These are phyloP conservation scores for Erysimum pusillum DNA, from an alignment of 441 rosid genomes.

Conservation along the genomic window DNA sequence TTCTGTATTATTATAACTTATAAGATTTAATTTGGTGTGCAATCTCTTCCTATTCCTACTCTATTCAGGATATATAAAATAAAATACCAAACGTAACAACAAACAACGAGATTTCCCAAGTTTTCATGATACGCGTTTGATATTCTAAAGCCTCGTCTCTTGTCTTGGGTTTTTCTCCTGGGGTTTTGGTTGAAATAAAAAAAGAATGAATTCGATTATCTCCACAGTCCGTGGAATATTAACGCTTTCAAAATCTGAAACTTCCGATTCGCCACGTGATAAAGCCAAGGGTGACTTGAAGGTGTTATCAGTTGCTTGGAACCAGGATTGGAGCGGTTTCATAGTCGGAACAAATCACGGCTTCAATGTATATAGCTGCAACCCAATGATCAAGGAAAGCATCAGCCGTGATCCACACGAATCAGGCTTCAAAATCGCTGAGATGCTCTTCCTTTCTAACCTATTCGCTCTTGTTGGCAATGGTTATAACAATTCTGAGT, in stretches of 20 bases:
- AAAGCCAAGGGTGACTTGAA: constrained; percentile 46
- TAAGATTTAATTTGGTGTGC: too few relatives aligned
- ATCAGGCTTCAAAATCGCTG: constrained; percentile 78
- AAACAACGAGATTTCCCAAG: background rate
- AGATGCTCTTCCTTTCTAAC: constrained; percentile 89
- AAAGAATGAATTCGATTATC: constrained; percentile 60
- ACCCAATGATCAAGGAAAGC: constrained; percentile 70
- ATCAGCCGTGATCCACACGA: constrained; percentile 58
- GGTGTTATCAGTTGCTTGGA: constrained; percentile 75
- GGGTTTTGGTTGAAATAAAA: background rate
- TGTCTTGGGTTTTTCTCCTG: background rate
- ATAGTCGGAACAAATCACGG: constrained; percentile 74
- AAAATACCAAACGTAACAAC: too few relatives aligned
- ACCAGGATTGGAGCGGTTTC: constrained; percentile 84
- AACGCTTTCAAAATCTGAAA: constrained; percentile 42
- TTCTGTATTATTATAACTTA: too few relatives aligned
- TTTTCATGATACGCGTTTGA: background rate
- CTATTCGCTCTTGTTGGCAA: constrained; percentile 82
- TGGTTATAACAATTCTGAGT: constrained; percentile 58
- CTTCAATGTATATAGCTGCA: constrained; percentile 72
- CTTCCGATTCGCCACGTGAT: constrained; percentile 43
- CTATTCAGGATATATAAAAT: background rate
- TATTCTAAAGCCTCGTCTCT: constrained; percentile 3
- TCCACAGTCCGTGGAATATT: constrained; percentile 54
- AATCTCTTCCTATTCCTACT: background rate